Base-by-base conservation (phyloP, 106 monocot genomes). In the Apostasia ramifera region DNA sequence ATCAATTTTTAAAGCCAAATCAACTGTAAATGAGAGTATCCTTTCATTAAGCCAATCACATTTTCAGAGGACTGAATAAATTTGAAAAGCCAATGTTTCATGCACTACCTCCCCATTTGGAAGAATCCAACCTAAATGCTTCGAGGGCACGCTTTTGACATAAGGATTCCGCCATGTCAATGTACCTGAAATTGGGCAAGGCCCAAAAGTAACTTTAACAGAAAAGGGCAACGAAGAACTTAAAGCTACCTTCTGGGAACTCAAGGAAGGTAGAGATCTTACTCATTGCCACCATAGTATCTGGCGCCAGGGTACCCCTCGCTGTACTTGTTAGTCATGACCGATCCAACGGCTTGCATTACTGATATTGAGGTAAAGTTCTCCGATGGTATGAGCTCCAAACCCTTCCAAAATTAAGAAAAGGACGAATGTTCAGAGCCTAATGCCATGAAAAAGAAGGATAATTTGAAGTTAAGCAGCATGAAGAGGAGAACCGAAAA, bases 251-350 rank as follows among this genome's bases (percentile, higher is more conserved):
- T 26, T 26, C 26, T 26, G 26, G 26, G 26, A 26, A 26, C 26
- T 26, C 26, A 26, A 26, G 26, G 26, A 26, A 26, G 26, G 26
- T 26, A 63, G 13, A n/a, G 10, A 72, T 70, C 83, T 59, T 97
- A 97, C 95, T 97, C 95, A 68, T 97, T 97, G 80, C 95, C 95
- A 63, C 95, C 95, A 71, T 97, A 97, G 71, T 97, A 97, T 97
- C 95, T 92, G 49, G 95, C 95, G 47, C 95, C 95, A n/a, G 95
- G 95, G 67, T 97, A 97, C 38, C 95, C 95, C 66, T 97, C 95
- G 54, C 95, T 97, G 78, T 97, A 97, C 69, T 97, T 97, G 73
- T 97, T 97, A 6, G 95, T 97, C 95, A 97, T 97, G 70, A 97
- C 72, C 12, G 95, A 97, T 76, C 95, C 95, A 56, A 97, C 95